Conservation (phyloP, 139 green algal genomes). For the Asterochloris erici region DNA sequence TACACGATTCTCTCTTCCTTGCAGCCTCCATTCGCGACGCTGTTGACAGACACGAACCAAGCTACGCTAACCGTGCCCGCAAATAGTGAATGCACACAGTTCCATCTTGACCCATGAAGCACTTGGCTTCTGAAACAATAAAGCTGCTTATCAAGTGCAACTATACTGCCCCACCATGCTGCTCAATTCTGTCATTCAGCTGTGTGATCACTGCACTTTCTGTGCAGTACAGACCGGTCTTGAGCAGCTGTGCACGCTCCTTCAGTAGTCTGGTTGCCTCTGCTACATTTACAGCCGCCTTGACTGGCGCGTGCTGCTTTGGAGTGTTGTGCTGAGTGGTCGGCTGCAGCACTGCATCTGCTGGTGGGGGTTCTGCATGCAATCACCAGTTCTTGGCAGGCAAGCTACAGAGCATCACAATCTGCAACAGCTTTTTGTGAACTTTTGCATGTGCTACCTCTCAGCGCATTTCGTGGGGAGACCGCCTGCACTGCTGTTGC, state of each 20-base stretch:
- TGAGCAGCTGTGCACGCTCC: constrained; percentile 36
- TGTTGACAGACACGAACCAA: neutral
- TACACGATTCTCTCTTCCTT: neutral
- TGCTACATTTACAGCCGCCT: constrained; percentile 1
- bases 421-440: neutral
- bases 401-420: neutral
- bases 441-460: neutral
- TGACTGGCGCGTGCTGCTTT: neutral
- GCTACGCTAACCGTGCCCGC: neutral
- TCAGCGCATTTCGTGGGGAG: neutral
- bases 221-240: constrained; percentile 28
- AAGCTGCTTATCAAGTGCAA: no score
- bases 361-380: neutral
- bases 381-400: neutral
- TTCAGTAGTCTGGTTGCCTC: constrained; percentile 32
- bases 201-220: constrained; percentile 27
- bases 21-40: neutral
- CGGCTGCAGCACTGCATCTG: neutral
- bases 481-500: neutral
- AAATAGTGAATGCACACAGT: neutral
- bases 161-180: neutral
- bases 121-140: neutral
- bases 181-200: constrained; percentile 17
- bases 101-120: constrained; percentile 1
- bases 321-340: neutral